Percentiles rank a stretch among this genome's conserved stretches.
phyloP scores from a whole-genome alignment of 148 eudicot genomes.

The Dianthus caryophyllus region DNA sequence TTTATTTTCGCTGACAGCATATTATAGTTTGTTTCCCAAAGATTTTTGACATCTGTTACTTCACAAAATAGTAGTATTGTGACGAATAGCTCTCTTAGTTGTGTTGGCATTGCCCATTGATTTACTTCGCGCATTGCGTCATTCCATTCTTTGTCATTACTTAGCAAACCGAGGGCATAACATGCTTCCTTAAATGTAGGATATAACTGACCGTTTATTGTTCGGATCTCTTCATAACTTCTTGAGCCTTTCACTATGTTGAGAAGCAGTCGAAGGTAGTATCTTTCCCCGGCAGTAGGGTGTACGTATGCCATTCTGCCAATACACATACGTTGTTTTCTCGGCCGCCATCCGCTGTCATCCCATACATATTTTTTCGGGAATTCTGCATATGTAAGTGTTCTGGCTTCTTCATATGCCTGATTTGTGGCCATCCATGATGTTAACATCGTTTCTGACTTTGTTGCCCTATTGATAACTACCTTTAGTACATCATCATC shows the following conservation, averaged over 20 bases:
- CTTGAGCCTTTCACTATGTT: not conserved
- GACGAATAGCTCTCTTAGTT: not conserved
- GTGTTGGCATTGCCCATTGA: not conserved
- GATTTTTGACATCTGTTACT: not conserved
- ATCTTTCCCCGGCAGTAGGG: not conserved
- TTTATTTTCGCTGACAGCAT: not conserved
- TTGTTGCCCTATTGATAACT: not conserved
- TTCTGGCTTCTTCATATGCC: not conserved
- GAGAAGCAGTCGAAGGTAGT: not conserved
- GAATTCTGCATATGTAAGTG: not conserved
- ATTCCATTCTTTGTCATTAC: conserved; percentile 14
- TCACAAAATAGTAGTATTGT: not conserved
- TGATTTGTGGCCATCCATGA: not conserved
- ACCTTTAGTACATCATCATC: not conserved
- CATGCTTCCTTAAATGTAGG: conserved; percentile 5
- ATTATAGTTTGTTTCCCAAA: conserved; percentile 6
- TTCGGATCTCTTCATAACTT: not conserved
- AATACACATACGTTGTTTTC: not conserved
- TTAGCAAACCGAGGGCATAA: not conserved
- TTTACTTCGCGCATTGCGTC: not conserved
- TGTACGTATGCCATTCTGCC: not conserved
- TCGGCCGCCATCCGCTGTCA: not conserved
- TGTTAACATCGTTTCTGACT: not conserved
- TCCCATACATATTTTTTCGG: not conserved
- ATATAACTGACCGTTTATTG: not conserved